Evolutionary conservation across 352 stramenopile species (phyloP), one percentile per base, ranked within the genome.

Genomic region (Phytopythium helicoides): DNA sequence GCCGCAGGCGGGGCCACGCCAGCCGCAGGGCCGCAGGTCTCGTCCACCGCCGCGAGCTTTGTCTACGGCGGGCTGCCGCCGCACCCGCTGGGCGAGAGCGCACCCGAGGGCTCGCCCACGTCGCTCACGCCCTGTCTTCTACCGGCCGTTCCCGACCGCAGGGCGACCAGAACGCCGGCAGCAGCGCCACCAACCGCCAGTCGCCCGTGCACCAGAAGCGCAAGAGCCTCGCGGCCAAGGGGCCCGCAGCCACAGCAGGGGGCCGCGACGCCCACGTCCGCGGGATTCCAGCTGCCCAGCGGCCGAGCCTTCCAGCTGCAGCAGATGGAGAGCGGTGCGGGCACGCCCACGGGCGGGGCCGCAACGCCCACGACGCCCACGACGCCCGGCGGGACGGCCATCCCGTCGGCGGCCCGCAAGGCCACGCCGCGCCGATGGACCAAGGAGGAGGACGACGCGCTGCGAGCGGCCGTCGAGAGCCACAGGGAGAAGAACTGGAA

Each of bases 401-500:
- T 36, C 16, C 68, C 73, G 36, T 57, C 82, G 35, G 71, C 67
- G 12, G 75, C 62, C 15, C 74, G 81, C 28, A 93, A 92, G 61
- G 77, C 82, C 12, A 90, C 87, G 46, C 81, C 83, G 48, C 78
- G 81, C 5, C 74, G 82, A 11, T 97, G 89, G 89, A 95, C 77
- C 8, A 82, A 87, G 39, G 83, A 96, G 22, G 89, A 97, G 53
- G 89, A 97, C 54, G 84, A 97, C 15, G 79, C 84, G 14, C 66
- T 97, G 26, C 75, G 86, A 3, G 19, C 81, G 31, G 89, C 89
- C 25, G 89, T 97, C 6, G 71, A 90, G 49, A 89, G 86, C 61
- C 80, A 95, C 42, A 84, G 85, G 39, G 87, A 94, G 53, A 95
- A 92, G 54, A 94, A 96, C 61, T 97, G 89, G 89, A 97, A 97